A percentile compares a stretch with the other conserved stretches of the same genome.
These are phyloP conservation scores for Solanum medicagineum DNA, from an alignment of 257 asterid genomes.

Conservation along the genomic window DNA sequence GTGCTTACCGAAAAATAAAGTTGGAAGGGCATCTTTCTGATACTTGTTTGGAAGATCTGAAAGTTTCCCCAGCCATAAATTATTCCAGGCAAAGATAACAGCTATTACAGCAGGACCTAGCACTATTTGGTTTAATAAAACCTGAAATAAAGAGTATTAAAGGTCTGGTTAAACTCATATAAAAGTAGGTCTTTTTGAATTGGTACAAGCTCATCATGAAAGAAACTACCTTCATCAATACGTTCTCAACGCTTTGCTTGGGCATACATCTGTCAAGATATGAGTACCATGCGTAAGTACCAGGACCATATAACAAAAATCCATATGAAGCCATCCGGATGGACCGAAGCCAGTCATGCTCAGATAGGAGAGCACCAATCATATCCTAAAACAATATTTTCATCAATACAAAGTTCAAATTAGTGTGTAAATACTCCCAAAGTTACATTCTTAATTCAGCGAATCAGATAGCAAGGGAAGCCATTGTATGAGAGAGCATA, in stretches of 20 bases:
- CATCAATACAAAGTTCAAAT: not conserved
- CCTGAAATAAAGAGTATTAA: constrained; percentile 31
- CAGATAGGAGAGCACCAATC: constrained; percentile 26
- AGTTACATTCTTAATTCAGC: not conserved
- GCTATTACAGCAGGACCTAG: constrained; percentile 81
- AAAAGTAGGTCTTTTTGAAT: not conserved
- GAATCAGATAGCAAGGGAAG: not conserved
- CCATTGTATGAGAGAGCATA: not conserved
- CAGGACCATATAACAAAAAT: constrained; percentile 79
- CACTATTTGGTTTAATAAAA: constrained; percentile 62
- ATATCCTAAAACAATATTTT: constrained; percentile 32
- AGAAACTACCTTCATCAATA: constrained; percentile 41
- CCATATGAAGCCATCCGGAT: constrained; percentile 84
- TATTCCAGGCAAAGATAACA: constrained; percentile 86
- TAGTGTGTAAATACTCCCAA: not conserved
- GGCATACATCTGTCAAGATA: constrained; percentile 75
- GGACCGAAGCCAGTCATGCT: constrained; percentile 78
- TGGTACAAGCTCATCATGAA: not conserved
- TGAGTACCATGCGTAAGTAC: constrained; percentile 87
- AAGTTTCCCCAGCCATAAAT: constrained; percentile 80
- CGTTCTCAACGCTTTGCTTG: constrained; percentile 44
- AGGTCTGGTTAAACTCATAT: not conserved
- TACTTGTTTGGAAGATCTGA: constrained; percentile 81
- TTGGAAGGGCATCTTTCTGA: constrained; percentile 82
- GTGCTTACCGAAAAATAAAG: constrained; percentile 54